Evolutionary conservation across 495 filamentous ascomycete species (phyloP).

Genomic region (Penicillium lagena): DNA sequence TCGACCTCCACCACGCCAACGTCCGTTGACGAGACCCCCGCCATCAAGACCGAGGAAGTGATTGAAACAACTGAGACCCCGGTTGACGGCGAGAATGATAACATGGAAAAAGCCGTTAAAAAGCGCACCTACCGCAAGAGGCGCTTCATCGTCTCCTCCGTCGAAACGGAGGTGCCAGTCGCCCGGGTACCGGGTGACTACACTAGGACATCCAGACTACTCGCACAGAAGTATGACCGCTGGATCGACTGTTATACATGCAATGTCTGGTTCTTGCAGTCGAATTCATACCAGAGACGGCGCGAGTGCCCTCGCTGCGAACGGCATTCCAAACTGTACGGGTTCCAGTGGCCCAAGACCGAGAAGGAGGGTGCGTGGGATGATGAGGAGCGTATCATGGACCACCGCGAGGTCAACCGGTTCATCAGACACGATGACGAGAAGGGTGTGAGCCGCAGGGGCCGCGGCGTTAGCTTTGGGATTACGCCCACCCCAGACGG

Average conservation of each 20-base stretch:
- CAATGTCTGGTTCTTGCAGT: slow-evolving; percentile 72
- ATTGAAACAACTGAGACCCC: slow-evolving; percentile 1
- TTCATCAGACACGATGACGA: slow-evolving; percentile 65
- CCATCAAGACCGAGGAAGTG: slow-evolving; percentile 21
- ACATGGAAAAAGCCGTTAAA: slow-evolving; percentile 7
- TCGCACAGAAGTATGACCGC: slow-evolving; percentile 65
- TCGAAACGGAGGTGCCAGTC: slow-evolving; percentile 34
- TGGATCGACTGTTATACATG: slow-evolving; percentile 89
- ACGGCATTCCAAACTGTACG: slow-evolving; percentile 91
- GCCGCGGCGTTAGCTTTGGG: slow-evolving; percentile 33
- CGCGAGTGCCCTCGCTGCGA: slow-evolving; percentile 87
- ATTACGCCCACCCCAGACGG: slow-evolving; percentile 32
- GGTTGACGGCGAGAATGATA: slow-evolving; percentile 7
- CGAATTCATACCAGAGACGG: slow-evolving; percentile 77
- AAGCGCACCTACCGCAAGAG: slow-evolving; percentile 16
- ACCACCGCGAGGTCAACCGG: slow-evolving; percentile 65
- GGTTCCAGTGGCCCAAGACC: slow-evolving; percentile 93
- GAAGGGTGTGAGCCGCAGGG: slow-evolving; percentile 43
- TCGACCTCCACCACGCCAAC: slow-evolving; percentile 33
- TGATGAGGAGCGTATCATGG: slow-evolving; percentile 67
- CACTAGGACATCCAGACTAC: slow-evolving; percentile 62
- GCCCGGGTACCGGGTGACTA: slow-evolving; percentile 68
- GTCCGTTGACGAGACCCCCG: slow-evolving; percentile 23
- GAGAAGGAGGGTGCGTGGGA: slow-evolving; percentile 62
- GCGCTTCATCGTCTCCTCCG: slow-evolving; percentile 30